Conservation (phyloP, 1,284 basidiomycete species). For the Afroboletus lepidellus region DNA sequence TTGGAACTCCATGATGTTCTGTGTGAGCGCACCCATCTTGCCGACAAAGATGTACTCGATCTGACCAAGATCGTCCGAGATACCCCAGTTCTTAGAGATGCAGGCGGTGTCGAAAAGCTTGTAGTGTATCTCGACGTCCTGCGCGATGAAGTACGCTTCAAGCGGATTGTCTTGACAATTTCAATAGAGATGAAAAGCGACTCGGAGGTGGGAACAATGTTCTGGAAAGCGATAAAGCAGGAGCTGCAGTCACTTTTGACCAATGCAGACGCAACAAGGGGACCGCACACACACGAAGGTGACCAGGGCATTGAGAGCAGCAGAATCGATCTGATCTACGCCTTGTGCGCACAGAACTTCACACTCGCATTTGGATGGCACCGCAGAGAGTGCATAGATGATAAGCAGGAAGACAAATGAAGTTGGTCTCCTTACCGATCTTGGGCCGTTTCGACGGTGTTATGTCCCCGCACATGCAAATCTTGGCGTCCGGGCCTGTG, state of each 20-base stretch:
- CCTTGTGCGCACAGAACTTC: constrained; percentile 70
- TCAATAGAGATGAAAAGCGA: constrained; percentile 97
- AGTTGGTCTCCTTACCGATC: constrained; percentile 98
- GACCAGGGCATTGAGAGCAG: constrained; percentile 78
- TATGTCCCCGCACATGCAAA: constrained; percentile 93
- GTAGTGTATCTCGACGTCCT: constrained; percentile 98
- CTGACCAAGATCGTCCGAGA: constrained; percentile 97
- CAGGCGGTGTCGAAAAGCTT: constrained; percentile 83
- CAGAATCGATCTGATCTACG: constrained; percentile 59
- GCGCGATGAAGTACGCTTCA: constrained; percentile 97
- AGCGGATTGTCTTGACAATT: constrained; percentile 96
- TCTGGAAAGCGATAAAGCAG: constrained; percentile 93
- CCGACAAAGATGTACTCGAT: constrained; percentile 99
- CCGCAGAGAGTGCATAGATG: constrained; percentile 76
- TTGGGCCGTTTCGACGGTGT: constrained; percentile 93
- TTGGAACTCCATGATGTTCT: constrained; percentile 98
- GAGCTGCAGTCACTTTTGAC: constrained; percentile 47
- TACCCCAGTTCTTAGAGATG: constrained; percentile 97
- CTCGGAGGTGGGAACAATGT: constrained; percentile 97
- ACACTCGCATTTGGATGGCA: constrained; percentile 68
- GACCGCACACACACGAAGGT: constrained; percentile 77
- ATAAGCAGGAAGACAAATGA: constrained; percentile 82
- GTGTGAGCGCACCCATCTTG: constrained; percentile 96
- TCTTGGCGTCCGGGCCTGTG: constrained; percentile 96
- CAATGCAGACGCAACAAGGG: neutral